These are phyloP conservation scores for Alternaria gansuensis DNA, from an alignment of 2,329 filamentous ascomycete species.

Conservation along the genomic window DNA sequence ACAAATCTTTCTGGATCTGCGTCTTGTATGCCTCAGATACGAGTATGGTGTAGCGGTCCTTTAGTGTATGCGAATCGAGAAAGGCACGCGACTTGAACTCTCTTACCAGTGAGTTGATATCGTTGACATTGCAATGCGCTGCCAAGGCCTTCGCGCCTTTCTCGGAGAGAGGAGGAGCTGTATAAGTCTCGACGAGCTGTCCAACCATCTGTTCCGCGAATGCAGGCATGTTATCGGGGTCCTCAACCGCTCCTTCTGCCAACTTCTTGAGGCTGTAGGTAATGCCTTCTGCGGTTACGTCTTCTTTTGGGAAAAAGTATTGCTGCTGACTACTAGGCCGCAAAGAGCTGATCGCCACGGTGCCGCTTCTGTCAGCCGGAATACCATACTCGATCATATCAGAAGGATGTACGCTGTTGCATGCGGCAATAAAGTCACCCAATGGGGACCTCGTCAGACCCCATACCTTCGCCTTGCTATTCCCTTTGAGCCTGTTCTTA, in stretches of 20 bases:
- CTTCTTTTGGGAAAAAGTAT: conserved; percentile 29
- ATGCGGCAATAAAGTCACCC: conserved; percentile 59
- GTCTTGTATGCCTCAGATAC: conserved; percentile 41
- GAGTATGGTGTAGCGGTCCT: conserved; percentile 46
- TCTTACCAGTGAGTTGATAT: conserved; percentile 23
- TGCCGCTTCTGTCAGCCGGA: conserved; percentile 56
- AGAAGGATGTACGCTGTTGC: conserved; percentile 63
- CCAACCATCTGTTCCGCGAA: conserved; percentile 34
- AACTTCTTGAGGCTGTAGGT: conserved; percentile 48
- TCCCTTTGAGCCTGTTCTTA: conserved; percentile 60
- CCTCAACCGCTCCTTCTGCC: conserved; percentile 43
- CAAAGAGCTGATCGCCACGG: conserved; percentile 46
- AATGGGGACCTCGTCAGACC: conserved; percentile 61
- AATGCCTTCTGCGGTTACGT: conserved; percentile 46
- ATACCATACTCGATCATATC: conserved; percentile 67
- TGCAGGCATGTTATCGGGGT: conserved; percentile 32
- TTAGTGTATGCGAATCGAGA: conserved; percentile 40
- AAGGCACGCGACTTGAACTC: conserved; percentile 36
- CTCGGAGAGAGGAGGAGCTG: neutral
- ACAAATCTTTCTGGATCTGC: conserved; percentile 26
- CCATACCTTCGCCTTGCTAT: conserved; percentile 62
- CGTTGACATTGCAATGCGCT: neutral
- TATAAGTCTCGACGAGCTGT: conserved; percentile 35
- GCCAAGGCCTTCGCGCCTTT: neutral
- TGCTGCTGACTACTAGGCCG: conserved; percentile 28